A percentile compares a stretch with the other conserved stretches of the same genome.
Evolutionary conservation across 441 rosid genomes (phyloP).

Genomic region (Corymbia calophylla): DNA sequence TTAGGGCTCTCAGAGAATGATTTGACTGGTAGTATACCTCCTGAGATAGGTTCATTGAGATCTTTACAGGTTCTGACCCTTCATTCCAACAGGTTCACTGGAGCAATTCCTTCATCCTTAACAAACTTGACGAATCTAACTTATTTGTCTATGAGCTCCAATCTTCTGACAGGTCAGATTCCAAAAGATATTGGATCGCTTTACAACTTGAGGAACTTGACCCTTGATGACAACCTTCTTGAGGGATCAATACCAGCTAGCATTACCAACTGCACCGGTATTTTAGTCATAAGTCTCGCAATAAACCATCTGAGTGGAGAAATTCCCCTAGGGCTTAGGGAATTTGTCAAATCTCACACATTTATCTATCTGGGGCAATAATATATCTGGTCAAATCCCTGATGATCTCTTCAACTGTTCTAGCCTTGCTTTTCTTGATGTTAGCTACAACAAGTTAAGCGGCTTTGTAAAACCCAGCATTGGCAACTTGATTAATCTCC

Average conservation of each 20-base stretch:
- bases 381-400: slow-evolving; percentile 62
- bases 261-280: slow-evolving; percentile 60
- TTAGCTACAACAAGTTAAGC: slow-evolving; percentile 43
- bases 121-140: slow-evolving; percentile 58
- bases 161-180: slow-evolving; percentile 51
- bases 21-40: slow-evolving; percentile 46
- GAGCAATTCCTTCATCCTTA: slow-evolving; percentile 57
- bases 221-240: slow-evolving; percentile 33
- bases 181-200: slow-evolving; percentile 60
- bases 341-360: slow-evolving; percentile 38
- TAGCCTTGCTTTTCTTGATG: slow-evolving; percentile 16
- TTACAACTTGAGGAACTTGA: slow-evolving; percentile 53
- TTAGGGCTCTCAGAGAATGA: slow-evolving; percentile 62
- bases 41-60: slow-evolving; percentile 40
- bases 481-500: slow-evolving; percentile 49
- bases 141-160: slow-evolving; percentile 46
- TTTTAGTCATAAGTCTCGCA: slow-evolving; percentile 27
- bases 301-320: slow-evolving; percentile 37
- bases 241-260: slow-evolving; percentile 73
- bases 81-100: slow-evolving; percentile 54
- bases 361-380: slow-evolving; percentile 35
- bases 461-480: slow-evolving; percentile 52
- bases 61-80: slow-evolving; percentile 56
- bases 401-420: slow-evolving; percentile 73
- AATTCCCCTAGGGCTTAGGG: slow-evolving; percentile 62